These are phyloP conservation scores for Globisporangium orthogonon DNA, from an alignment of 352 stramenopile species.

Conservation along the genomic window DNA sequence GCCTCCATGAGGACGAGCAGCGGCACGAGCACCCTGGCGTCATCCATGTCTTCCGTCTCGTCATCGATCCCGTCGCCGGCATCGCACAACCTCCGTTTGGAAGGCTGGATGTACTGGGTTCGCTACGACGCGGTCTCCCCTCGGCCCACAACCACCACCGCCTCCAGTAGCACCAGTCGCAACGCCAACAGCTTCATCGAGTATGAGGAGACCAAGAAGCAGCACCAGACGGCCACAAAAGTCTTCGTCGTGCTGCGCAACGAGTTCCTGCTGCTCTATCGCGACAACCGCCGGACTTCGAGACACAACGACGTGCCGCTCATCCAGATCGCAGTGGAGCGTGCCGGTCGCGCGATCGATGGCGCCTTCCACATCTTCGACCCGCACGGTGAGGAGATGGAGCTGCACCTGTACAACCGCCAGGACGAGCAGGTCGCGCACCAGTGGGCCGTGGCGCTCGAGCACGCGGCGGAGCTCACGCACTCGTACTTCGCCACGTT, in stretches of 20 bases:
- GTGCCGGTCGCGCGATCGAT: slow-evolving; percentile 11
- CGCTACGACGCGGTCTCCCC: slow-evolving; percentile 11
- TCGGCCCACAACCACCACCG: not conserved
- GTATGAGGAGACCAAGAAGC: slow-evolving; percentile 4
- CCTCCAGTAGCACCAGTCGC: not conserved
- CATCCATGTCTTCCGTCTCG: slow-evolving; percentile 3
- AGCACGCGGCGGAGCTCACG: slow-evolving; percentile 52
- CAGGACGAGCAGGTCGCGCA: slow-evolving; percentile 19
- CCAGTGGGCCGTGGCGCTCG: slow-evolving; percentile 42
- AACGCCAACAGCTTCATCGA: not conserved
- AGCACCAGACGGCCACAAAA: slow-evolving; percentile 26
- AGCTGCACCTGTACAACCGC: slow-evolving; percentile 40
- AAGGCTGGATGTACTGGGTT: slow-evolving; percentile 42
- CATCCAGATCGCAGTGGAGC: slow-evolving; percentile 35
- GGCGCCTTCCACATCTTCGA: slow-evolving; percentile 31
- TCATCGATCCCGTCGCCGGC: not conserved
- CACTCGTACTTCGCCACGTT: slow-evolving; percentile 56
- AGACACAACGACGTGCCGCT: slow-evolving; percentile 18
- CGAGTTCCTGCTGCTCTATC: slow-evolving; percentile 40
- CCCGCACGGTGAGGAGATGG: slow-evolving; percentile 27
- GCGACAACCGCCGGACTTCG: slow-evolving; percentile 15
- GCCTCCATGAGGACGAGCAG: slow-evolving; percentile 1
- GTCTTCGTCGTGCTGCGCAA: slow-evolving; percentile 36
- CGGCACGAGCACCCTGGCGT: slow-evolving; percentile 4
- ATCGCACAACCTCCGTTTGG: slow-evolving; percentile 17